Evolutionary conservation across 441 rosid species (phyloP).

Genomic region (Eutrema salsugineum): DNA sequence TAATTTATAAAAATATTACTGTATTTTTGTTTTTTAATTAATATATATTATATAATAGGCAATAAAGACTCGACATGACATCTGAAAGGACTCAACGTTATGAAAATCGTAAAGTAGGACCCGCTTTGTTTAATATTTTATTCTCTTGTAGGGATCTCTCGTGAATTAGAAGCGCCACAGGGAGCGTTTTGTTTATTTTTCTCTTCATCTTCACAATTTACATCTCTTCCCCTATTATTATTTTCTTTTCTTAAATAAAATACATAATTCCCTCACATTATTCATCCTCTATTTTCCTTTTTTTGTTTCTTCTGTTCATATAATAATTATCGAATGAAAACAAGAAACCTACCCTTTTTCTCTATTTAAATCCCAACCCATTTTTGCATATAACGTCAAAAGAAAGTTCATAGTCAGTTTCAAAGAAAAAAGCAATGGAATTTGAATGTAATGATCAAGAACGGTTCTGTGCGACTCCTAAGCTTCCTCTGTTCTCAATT

Average conservation of each 20-base stretch:
- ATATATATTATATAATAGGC: too few relatives aligned
- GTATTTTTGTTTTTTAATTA: too few relatives aligned
- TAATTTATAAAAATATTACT: too few relatives aligned
- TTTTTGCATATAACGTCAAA: conserved; percentile 13
- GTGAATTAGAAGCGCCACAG: conserved; percentile 32
- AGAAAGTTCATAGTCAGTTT: not conserved
- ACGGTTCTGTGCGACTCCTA: conserved; percentile 33
- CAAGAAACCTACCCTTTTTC: not conserved
- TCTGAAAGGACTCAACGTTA: conserved; percentile 19
- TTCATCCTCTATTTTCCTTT: not conserved
- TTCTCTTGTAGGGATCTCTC: not conserved
- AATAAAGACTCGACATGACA: conserved; percentile 14
- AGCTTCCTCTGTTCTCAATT: conserved; percentile 47
- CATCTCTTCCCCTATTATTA: not conserved
- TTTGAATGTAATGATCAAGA: conserved; percentile 19
- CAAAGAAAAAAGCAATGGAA: not conserved
- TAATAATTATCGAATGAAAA: not conserved
- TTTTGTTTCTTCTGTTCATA: conserved; percentile 1
- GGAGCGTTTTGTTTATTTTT: conserved; percentile 19
- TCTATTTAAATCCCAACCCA: conserved; percentile 13
- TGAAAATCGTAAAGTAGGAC: conserved; percentile 11
- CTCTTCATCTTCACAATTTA: not conserved
- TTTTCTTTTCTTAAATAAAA: not conserved
- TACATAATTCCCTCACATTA: conserved; percentile 15
- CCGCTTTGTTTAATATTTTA: not conserved